phyloP scores from a whole-genome alignment of 2,329 filamentous ascomycete species.

The Myriangium duriaei region DNA sequence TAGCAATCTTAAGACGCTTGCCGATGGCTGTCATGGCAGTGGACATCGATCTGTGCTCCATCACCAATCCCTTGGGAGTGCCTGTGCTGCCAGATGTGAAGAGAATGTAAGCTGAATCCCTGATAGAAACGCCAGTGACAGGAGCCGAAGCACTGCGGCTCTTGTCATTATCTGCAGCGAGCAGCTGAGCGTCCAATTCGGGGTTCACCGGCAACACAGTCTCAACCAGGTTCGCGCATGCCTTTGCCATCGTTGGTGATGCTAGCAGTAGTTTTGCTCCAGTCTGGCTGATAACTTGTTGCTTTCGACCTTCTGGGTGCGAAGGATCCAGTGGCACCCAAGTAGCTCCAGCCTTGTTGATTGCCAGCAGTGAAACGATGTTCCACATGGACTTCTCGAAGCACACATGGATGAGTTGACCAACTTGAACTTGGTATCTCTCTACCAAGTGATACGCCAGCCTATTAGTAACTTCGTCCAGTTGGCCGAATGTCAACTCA shows the following conservation, averaged over 20 bases:
- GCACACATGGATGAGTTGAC: not conserved
- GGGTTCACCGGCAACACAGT: not conserved
- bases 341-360: not conserved
- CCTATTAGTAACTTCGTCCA: not conserved
- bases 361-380: not conserved
- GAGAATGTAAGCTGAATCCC: not conserved
- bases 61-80: not conserved
- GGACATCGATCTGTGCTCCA: not conserved
- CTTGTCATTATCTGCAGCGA: not conserved
- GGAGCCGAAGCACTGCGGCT: not conserved
- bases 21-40: constrained; percentile 27
- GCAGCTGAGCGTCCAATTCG: not conserved
- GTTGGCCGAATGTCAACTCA: not conserved
- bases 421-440: not conserved
- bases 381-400: not conserved
- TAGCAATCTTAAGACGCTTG: constrained; percentile 11
- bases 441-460: constrained; percentile 11
- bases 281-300: constrained; percentile 13
- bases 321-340: not conserved
- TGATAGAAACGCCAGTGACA: not conserved
- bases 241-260: not conserved
- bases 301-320: not conserved
- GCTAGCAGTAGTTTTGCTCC: not conserved
- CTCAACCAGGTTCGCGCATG: not conserved
- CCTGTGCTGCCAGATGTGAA: not conserved